Evolutionary conservation across 495 filamentous ascomycete genomes (phyloP), one percentile per base, ranked within the genome.

Genomic region (Penicillium macrosclerotiorum): DNA sequence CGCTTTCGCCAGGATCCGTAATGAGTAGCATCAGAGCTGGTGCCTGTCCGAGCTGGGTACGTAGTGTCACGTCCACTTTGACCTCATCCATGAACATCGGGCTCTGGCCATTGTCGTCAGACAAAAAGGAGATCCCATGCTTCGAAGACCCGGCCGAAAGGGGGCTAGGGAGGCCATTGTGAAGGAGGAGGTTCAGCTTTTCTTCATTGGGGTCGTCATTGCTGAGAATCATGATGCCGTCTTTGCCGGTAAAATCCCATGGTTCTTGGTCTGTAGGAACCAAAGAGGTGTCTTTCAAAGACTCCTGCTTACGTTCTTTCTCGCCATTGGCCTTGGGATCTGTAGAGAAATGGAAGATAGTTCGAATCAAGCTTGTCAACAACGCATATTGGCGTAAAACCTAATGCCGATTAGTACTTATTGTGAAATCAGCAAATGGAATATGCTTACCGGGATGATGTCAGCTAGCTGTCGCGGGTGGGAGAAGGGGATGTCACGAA

Each of bases 391-490:
- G 89, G 6, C 89, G 75, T 5, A 93, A 72, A 16, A 80, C 70
- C 71, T 75, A 19, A 2, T 40, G 18, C 0, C 7, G 9, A 11
- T 56, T 23, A 52, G 51, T 39, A 30, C n/a, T 31, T 39, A 23
- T 11, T 35, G n/a, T 32, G 46, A 3, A 8, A 32, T 4, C 14
- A 39, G 8, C 16, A 12, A 12, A n/a, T 4, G 11, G 39, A 20
- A n/a, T 24, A 49, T 17, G 45, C 67, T 37, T 64, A 75, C 71
- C 12, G 85, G 89, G 18, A 96, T 72, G 41, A 96, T 81, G 29
- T 78, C 78, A 19, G 91, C 68, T 11, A 98, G 69, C 57, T 96
- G 90, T 38, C 84, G 79, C 2, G 93, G 93, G 59, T 97, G 93
- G 1, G 83, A 80, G 54, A 98, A 96, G 1, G 88, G 84, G 7